These are phyloP conservation scores for Russula dissimulans DNA, from an alignment of 768 basidiomycete species.

Conservation along the genomic window DNA sequence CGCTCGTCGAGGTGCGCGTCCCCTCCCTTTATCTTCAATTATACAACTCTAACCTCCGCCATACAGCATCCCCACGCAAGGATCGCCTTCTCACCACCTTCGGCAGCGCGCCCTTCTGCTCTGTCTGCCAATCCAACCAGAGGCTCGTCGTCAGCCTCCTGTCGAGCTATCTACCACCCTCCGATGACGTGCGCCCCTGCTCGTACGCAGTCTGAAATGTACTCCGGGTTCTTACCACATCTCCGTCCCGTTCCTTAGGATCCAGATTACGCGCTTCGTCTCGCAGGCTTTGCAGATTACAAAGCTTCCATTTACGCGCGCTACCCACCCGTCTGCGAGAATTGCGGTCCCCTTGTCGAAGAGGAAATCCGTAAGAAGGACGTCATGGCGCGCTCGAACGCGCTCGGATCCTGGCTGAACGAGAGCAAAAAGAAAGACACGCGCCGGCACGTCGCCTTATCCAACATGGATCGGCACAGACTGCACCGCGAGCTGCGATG, in stretches of 20 bases:
- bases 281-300: slow-evolving; percentile 62
- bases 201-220: not conserved
- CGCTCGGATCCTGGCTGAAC: slow-evolving; percentile 62
- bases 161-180: slow-evolving; percentile 78
- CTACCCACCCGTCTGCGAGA: slow-evolving; percentile 79
- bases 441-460: slow-evolving; percentile 39
- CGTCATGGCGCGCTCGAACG: slow-evolving; percentile 70
- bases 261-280: slow-evolving; percentile 57
- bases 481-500: slow-evolving; percentile 42
- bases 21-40: not conserved
- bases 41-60: not conserved
- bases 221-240: not conserved
- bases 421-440: slow-evolving; percentile 56
- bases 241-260: slow-evolving; percentile 37
- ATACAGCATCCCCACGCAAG: slow-evolving; percentile 55
- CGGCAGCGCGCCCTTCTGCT: slow-evolving; percentile 63
- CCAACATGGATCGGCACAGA: slow-evolving; percentile 34
- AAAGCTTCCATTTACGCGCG: slow-evolving; percentile 64
- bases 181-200: slow-evolving; percentile 45
- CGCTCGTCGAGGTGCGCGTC: slow-evolving; percentile 53
- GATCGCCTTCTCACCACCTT: slow-evolving; percentile 59
- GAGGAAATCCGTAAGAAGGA: slow-evolving; percentile 72
- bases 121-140: slow-evolving; percentile 88
- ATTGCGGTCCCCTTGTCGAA: slow-evolving; percentile 71
- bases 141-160: slow-evolving; percentile 78